phyloP scores from a whole-genome alignment of 1,139 yeast species.

The Saccharomycopsis hybrid region DNA sequence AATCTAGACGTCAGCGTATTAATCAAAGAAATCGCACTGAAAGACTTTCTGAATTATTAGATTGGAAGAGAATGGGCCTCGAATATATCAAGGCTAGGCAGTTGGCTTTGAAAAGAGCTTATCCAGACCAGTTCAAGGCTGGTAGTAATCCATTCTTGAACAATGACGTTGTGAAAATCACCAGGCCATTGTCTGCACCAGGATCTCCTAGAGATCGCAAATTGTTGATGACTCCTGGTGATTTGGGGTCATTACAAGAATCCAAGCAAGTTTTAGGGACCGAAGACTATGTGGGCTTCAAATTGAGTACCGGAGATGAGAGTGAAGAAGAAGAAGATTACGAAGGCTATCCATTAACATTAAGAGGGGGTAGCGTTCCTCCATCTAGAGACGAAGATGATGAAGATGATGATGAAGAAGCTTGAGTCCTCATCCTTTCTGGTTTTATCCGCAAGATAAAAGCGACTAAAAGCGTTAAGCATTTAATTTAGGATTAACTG shows the following conservation, averaged over 20 bases:
- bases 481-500: too few relatives aligned
- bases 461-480: too few relatives aligned
- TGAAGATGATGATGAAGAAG: too few relatives aligned
- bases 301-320: conserved; percentile 52
- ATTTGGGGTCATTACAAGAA: conserved; percentile 90
- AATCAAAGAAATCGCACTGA: conserved; percentile 97
- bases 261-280: conserved; percentile 66
- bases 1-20: conserved; percentile 94
- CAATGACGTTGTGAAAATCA: conserved; percentile 45
- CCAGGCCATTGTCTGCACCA: conserved; percentile 91
- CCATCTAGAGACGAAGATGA: neutral
- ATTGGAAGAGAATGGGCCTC: conserved; percentile 97
- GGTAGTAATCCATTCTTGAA: conserved; percentile 16
- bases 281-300: conserved; percentile 78
- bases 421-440: too few relatives aligned
- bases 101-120: conserved; percentile 85
- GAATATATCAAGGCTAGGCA: conserved; percentile 95
- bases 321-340: conserved; percentile 35
- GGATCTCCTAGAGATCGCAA: conserved; percentile 79
- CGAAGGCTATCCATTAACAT: conserved; percentile 33
- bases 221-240: conserved; percentile 93
- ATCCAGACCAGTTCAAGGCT: conserved; percentile 72
- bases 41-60: conserved; percentile 83
- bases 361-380: conserved; percentile 29
- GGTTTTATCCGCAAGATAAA: too few relatives aligned